Evolutionary conservation across 2,329 filamentous ascomycete species (phyloP).

Genomic region (Aspergillus sp.): DNA sequence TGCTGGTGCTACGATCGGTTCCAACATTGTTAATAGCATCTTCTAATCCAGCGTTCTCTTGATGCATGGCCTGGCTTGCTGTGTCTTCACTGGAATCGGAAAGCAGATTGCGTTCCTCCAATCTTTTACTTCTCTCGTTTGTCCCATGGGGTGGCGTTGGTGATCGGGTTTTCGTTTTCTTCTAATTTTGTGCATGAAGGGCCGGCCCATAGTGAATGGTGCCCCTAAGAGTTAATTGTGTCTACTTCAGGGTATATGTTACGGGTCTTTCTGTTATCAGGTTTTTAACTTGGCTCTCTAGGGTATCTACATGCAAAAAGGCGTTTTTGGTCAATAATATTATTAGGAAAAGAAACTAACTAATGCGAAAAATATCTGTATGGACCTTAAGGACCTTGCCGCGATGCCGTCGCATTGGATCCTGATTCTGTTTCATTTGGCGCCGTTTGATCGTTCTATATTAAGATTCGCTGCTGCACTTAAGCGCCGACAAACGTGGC

Average conservation of each 20-base stretch:
- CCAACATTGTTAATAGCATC: conserved; percentile 86
- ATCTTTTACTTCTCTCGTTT: conserved; percentile 13
- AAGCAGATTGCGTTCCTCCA: neutral
- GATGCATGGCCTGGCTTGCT: conserved; percentile 1
- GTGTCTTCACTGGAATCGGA: neutral
- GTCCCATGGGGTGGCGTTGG: conserved; percentile 35
- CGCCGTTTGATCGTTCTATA: conserved; percentile 1
- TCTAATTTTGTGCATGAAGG: conserved; percentile 7
- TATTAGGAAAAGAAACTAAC: conserved; percentile 4
- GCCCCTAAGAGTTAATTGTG: conserved; percentile 4
- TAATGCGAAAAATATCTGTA: neutral
- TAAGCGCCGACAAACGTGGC: conserved; percentile 14
- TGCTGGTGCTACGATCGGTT: conserved; percentile 85
- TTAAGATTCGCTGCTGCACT: conserved; percentile 1
- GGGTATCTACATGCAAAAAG: conserved; percentile 6
- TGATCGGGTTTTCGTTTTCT: conserved; percentile 18
- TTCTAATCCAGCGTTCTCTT: conserved; percentile 57
- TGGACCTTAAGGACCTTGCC: neutral
- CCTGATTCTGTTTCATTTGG: neutral
- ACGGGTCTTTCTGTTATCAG: conserved; percentile 1
- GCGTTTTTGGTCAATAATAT: conserved; percentile 9
- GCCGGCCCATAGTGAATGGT: neutral
- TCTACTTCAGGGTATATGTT: neutral
- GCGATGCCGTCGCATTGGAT: neutral
- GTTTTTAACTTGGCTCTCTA: conserved; percentile 1